Evolutionary conservation across 495 filamentous ascomycete species (phyloP), one percentile per base, ranked within the genome.

Genomic region (Penicillium ucsense): DNA sequence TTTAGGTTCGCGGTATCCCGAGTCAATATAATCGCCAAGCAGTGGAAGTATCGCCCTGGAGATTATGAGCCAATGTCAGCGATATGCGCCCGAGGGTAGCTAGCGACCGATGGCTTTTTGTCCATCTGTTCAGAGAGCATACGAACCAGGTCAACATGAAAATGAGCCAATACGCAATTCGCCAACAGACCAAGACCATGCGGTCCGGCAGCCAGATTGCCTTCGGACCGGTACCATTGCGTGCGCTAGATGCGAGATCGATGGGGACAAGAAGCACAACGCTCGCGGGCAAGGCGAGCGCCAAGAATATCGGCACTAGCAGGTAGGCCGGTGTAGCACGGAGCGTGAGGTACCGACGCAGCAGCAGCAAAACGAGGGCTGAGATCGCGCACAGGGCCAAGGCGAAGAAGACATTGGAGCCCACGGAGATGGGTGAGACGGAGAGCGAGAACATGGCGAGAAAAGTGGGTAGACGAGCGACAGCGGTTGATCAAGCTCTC

Each of bases 231-330:
- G 68, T 75, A 49, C 85, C 82, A 52, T 89, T 81, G 46, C 81
- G 78, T 11, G 84, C 80, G 59, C 78, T 90, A 3, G 89, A 95
- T 3, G 92, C 88, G 51, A 98, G 79, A 68, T 98, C 92, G 55
- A 98, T 96, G 4, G 92, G 92, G 0, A 98, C 89, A 20, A 98
- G 76, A 12, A 98, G 74, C n/a, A 96, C 83, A 54, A 96, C 90
- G 63, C 86, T 91, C 45, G 88, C 86, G 8, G 92, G 94, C 20
- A 98, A 82, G 42, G 88, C 87, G 61, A 98, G 74, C 31, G 89
- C 87, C 54, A 98, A 84, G 64, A 98, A 97, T 46, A 96, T 82
- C 35, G 92, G 89, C 1, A 95, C 78, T 44, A 88, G 75, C n/a
- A 96, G 75, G 64, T 90, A 96, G 49, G 85, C 86, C 0, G 92